phyloP scores from a whole-genome alignment of 1,284 basidiomycete species.

The Marasmius oreades region DNA sequence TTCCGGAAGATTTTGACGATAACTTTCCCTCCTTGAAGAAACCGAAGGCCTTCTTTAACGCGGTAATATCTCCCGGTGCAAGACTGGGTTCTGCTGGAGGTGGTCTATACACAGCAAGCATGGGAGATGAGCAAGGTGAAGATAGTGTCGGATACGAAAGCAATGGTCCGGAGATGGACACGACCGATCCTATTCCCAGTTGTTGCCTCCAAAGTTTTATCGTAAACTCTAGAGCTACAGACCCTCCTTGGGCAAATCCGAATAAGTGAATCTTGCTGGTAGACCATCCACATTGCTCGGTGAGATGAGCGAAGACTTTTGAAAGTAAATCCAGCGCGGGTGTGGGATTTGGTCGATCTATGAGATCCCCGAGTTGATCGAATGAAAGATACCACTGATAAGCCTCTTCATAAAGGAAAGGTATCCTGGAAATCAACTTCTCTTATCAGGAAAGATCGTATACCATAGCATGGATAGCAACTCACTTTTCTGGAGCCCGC shows the following conservation, averaged over 20 bases:
- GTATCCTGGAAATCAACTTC: conserved; percentile 50
- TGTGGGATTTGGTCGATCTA: conserved; percentile 71
- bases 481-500: conserved; percentile 75
- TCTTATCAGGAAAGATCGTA: neutral
- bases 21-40: conserved; percentile 46
- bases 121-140: conserved; percentile 52
- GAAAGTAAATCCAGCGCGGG: conserved; percentile 56
- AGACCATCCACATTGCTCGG: conserved; percentile 62
- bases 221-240: conserved; percentile 68
- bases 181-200: conserved; percentile 57
- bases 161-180: conserved; percentile 68
- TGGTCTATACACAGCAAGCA: conserved; percentile 59
- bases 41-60: conserved; percentile 59
- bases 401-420: conserved; percentile 75
- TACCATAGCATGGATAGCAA: conserved; percentile 7
- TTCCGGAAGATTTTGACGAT: conserved; percentile 44
- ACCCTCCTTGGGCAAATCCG: conserved; percentile 89
- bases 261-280: conserved; percentile 74
- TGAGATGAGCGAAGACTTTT: conserved; percentile 56
- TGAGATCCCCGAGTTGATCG: conserved; percentile 70
- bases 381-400: conserved; percentile 92
- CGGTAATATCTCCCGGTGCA: conserved; percentile 38
- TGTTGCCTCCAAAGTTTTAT: conserved; percentile 46
- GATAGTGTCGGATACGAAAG: conserved; percentile 70
- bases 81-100: conserved; percentile 42